Conservation (phyloP, 208 protist genomes). For the Trypanosoma grayi region DNA sequence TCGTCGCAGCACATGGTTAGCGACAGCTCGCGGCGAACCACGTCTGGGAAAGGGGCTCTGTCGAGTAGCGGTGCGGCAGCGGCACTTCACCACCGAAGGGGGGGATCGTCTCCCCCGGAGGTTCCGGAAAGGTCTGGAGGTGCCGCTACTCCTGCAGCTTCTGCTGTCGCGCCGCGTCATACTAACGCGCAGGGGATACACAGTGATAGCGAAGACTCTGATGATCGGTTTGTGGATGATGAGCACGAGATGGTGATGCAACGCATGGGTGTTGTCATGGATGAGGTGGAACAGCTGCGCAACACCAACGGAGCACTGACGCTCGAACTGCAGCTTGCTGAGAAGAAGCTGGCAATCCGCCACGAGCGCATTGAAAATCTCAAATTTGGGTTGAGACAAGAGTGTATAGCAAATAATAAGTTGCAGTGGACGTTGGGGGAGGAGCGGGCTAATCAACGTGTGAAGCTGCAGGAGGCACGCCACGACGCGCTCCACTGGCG, state of each 20-base stretch:
- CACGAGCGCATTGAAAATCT: conserved; percentile 74
- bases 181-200: too few species aligned
- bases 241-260: not conserved
- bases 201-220: not conserved
- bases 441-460: conserved; percentile 34
- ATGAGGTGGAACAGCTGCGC: conserved; percentile 29
- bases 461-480: conserved; percentile 40
- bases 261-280: not conserved
- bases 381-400: conserved; percentile 59
- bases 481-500: conserved; percentile 72
- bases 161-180: too few species aligned
- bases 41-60: too few species aligned
- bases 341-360: conserved; percentile 66
- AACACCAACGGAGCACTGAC: conserved; percentile 36
- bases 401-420: conserved; percentile 41
- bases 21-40: too few species aligned
- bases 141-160: too few species aligned
- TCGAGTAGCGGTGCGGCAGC: too few species aligned
- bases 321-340: conserved; percentile 59
- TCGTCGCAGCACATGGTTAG: too few species aligned
- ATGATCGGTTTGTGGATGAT: not conserved
- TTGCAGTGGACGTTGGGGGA: conserved; percentile 47
- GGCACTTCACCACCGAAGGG: too few species aligned
- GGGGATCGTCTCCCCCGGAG: too few species aligned
- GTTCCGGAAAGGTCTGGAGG: too few species aligned